A percentile compares a stretch with the other conserved stretches of the same genome.
phyloP scores from a whole-genome alignment of 2,329 filamentous ascomycete genomes.

The Penicillium frequentans region DNA sequence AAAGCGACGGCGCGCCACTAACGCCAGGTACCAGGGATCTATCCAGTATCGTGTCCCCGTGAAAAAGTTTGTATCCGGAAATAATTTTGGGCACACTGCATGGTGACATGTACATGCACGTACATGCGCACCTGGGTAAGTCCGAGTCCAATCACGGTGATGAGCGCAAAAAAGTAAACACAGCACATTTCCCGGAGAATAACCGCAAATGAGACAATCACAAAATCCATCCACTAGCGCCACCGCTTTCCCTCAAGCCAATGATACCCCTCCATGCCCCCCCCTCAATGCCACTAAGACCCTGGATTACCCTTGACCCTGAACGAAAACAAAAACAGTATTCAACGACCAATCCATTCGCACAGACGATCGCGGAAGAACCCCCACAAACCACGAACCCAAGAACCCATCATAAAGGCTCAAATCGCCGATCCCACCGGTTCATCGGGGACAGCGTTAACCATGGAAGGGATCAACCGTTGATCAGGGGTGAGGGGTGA shows the following conservation, averaged over 20 bases:
- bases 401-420: constrained; percentile 8
- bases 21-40: background rate
- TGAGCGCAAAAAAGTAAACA: background rate
- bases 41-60: background rate
- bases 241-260: background rate
- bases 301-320: background rate
- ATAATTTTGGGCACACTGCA: background rate
- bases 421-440: constrained; percentile 17
- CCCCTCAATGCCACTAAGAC: background rate
- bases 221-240: background rate
- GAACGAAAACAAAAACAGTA: background rate
- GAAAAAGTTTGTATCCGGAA: background rate
- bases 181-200: background rate
- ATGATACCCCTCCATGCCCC: background rate
- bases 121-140: background rate
- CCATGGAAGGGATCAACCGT: constrained; percentile 12
- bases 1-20: background rate
- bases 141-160: background rate
- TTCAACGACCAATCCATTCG: background rate
- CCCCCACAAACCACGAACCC: constrained; percentile 8
- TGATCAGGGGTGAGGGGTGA: constrained; percentile 19
- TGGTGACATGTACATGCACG: background rate
- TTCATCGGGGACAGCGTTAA: constrained; percentile 9
- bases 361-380: constrained; percentile 1
- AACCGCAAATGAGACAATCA: background rate